Evolutionary conservation across 2,329 filamentous ascomycete genomes (phyloP).

Genomic region (Fusarium protoensiforme): DNA sequence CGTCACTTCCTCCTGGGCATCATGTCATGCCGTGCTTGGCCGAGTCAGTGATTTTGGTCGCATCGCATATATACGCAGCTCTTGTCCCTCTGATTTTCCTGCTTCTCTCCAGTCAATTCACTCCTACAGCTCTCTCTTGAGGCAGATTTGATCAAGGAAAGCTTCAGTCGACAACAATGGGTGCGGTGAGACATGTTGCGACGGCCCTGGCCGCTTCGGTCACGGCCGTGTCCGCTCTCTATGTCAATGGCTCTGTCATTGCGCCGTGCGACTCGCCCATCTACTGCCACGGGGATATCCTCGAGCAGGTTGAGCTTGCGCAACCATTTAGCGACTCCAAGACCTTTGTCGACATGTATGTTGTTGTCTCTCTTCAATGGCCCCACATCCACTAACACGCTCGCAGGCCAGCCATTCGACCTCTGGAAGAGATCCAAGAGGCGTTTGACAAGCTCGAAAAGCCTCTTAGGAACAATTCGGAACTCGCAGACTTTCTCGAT

Average conservation of each 20-base stretch:
- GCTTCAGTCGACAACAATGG: slow-evolving; percentile 36
- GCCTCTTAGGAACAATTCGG: slow-evolving; percentile 72
- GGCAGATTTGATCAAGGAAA: background rate
- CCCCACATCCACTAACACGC: slow-evolving; percentile 6
- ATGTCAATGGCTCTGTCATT: slow-evolving; percentile 68
- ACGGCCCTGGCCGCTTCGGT: slow-evolving; percentile 44
- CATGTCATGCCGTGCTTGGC: slow-evolving; percentile 33
- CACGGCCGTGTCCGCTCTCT: slow-evolving; percentile 58
- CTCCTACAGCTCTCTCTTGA: background rate
- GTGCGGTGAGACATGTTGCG: slow-evolving; percentile 37
- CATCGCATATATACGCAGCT: slow-evolving; percentile 7
- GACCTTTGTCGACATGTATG: slow-evolving; percentile 76
- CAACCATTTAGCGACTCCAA: slow-evolving; percentile 74
- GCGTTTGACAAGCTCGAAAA: slow-evolving; percentile 70
- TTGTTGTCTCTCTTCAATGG: background rate
- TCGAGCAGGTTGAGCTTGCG: slow-evolving; percentile 71
- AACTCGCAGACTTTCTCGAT: slow-evolving; percentile 70
- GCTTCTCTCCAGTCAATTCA: background rate
- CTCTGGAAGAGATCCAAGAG: slow-evolving; percentile 68
- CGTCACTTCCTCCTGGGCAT: background rate
- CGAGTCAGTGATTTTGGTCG: slow-evolving; percentile 5
- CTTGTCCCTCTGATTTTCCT: background rate
- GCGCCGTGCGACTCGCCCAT: slow-evolving; percentile 75
- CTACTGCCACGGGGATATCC: slow-evolving; percentile 74
- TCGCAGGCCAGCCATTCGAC: slow-evolving; percentile 66